phyloP scores from a whole-genome alignment of 2,329 filamentous ascomycete species.

The Plenodomus lindquistii region DNA sequence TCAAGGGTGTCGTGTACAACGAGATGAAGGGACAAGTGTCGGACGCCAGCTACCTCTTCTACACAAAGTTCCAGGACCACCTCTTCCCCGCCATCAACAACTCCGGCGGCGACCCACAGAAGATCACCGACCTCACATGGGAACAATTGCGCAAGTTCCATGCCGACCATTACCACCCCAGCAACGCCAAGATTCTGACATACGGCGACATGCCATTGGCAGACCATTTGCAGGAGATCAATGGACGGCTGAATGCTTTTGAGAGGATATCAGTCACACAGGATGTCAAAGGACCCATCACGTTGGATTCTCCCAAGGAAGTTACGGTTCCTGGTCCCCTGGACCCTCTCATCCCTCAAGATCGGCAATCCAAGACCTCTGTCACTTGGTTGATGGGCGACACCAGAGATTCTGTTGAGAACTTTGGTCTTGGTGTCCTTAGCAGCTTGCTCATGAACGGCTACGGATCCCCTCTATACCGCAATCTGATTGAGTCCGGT shows the following conservation, averaged over 20 bases:
- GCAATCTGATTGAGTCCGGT: constrained; percentile 83
- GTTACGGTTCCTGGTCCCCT: constrained; percentile 78
- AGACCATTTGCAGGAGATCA: constrained; percentile 79
- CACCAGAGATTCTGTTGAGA: constrained; percentile 79
- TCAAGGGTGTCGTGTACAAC: constrained; percentile 98
- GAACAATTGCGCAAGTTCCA: constrained; percentile 88
- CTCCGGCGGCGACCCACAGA: constrained; percentile 92
- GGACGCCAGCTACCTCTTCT: constrained; percentile 93
- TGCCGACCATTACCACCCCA: constrained; percentile 91
- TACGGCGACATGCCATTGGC: constrained; percentile 90
- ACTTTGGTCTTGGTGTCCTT: constrained; percentile 81
- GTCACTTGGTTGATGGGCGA: constrained; percentile 91
- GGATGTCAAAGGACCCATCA: constrained; percentile 76
- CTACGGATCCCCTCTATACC: constrained; percentile 92
- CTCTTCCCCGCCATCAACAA: constrained; percentile 95
- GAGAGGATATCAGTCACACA: constrained; percentile 69
- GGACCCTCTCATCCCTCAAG: constrained; percentile 81
- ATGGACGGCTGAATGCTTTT: constrained; percentile 74
- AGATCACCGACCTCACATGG: constrained; percentile 94
- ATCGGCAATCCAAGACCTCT: constrained; percentile 92
- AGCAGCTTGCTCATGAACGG: constrained; percentile 87
- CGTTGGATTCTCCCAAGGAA: constrained; percentile 68
- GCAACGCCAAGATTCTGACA: constrained; percentile 93
- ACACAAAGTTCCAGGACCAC: constrained; percentile 92
- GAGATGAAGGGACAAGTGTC: constrained; percentile 99